phyloP scores from a whole-genome alignment of 345 rosid genomes.

The Rubroshorea leprosula region DNA sequence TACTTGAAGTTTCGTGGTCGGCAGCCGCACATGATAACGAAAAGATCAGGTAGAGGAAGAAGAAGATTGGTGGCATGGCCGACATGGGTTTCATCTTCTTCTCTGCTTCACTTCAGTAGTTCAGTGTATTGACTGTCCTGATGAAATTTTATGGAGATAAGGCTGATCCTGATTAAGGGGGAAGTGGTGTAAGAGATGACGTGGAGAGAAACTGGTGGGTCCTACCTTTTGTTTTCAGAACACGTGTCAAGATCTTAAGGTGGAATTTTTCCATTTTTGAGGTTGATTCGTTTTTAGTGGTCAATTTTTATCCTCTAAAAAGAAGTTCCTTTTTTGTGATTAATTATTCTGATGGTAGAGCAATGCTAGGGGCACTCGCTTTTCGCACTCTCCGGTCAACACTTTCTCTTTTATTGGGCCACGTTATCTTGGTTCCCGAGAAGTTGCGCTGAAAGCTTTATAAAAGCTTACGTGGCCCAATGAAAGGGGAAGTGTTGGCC shows the following conservation, averaged over 20 bases:
- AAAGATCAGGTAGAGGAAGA: background rate
- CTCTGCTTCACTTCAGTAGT: constrained; percentile 28
- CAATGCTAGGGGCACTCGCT: too few relatives aligned
- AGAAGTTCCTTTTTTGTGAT: too few relatives aligned
- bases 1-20: constrained; percentile 8
- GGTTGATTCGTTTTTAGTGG: background rate
- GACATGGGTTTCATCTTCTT: background rate
- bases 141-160: background rate
- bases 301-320: constrained; percentile 2
- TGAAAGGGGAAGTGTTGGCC: too few relatives aligned
- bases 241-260: too few relatives aligned
- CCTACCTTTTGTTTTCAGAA: too few relatives aligned
- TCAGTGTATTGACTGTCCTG: constrained; percentile 7
- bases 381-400: too few relatives aligned
- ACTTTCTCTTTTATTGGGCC: too few relatives aligned
- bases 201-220: background rate
- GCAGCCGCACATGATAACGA: constrained; percentile 5
- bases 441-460: too few relatives aligned
- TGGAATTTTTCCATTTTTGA: background rate
- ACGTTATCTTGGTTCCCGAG: too few relatives aligned
- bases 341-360: too few relatives aligned
- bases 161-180: background rate
- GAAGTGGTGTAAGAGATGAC: background rate
- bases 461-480: too few relatives aligned
- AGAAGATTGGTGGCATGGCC: background rate